Conservation (phyloP, 2,329 filamentous ascomycete genomes). For the Pseudogymnoascus verrucosus region DNA sequence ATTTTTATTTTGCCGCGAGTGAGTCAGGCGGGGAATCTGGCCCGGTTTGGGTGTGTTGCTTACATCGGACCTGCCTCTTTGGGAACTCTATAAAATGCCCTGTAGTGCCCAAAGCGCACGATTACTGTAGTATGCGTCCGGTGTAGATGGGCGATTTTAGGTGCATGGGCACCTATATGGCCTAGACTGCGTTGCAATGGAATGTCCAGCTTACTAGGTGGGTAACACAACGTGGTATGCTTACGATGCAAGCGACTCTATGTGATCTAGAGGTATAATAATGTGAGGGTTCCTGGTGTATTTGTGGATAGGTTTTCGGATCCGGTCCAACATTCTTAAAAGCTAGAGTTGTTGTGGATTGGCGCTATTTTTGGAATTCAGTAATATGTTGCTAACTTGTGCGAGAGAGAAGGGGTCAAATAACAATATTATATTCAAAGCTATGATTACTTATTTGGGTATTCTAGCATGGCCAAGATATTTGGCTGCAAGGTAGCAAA, state of each 20-base stretch:
- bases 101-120: neutral
- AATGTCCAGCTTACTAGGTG: neutral
- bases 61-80: neutral
- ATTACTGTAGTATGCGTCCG: neutral
- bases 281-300: neutral
- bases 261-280: neutral
- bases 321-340: neutral
- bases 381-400: neutral
- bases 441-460: neutral
- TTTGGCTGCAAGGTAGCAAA: neutral
- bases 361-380: neutral
- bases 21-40: neutral
- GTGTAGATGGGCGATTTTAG: neutral
- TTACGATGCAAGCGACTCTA: neutral
- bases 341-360: neutral
- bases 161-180: neutral
- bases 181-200: neutral
- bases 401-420: neutral
- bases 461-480: neutral
- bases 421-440: neutral
- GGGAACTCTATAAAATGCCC: neutral
- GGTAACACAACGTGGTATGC: neutral
- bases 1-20: neutral
- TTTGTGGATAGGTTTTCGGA: neutral
- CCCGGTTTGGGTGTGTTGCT: neutral